phyloP scores from a whole-genome alignment of 1,139 yeast species.

The Lodderomyces metapsilosis region DNA sequence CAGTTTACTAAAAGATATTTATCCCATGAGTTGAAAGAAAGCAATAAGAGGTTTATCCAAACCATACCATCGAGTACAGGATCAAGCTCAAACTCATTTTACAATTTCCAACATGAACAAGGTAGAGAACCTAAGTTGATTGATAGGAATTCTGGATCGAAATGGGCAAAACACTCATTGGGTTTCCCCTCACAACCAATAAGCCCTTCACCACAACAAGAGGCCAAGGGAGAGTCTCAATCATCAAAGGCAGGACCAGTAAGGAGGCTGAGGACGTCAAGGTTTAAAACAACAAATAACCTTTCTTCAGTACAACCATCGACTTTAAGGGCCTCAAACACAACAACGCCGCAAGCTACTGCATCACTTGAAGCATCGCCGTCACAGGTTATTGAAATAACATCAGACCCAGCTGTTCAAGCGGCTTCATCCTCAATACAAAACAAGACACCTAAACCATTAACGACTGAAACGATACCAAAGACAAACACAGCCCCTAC shows the following conservation, averaged over 20 bases:
- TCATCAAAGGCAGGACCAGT: slow-evolving; percentile 19
- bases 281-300: slow-evolving; percentile 23
- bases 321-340: background rate
- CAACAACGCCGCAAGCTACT: too few relatives aligned
- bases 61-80: slow-evolving; percentile 33
- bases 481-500: slow-evolving; percentile 10
- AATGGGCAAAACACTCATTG: slow-evolving; percentile 25
- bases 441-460: slow-evolving; percentile 8
- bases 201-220: slow-evolving; percentile 1
- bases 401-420: slow-evolving; percentile 13
- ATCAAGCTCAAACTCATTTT: slow-evolving; percentile 10
- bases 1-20: slow-evolving; percentile 10
- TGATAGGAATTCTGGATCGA: slow-evolving; percentile 6
- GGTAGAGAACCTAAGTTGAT: slow-evolving; percentile 2
- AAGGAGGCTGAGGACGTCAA: slow-evolving; percentile 40
- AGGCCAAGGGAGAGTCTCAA: slow-evolving; percentile 2
- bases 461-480: slow-evolving; percentile 11
- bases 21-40: slow-evolving; percentile 12
- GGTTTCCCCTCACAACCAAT: slow-evolving; percentile 12
- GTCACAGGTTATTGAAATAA: slow-evolving; percentile 11
- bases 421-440: slow-evolving; percentile 12
- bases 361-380: slow-evolving; percentile 5
- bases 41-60: slow-evolving; percentile 42
- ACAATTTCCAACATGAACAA: slow-evolving; percentile 1
- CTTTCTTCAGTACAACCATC: slow-evolving; percentile 1